phyloP scores from a whole-genome alignment of 2,329 filamentous ascomycete species.

The Trichophyton rubrum region DNA sequence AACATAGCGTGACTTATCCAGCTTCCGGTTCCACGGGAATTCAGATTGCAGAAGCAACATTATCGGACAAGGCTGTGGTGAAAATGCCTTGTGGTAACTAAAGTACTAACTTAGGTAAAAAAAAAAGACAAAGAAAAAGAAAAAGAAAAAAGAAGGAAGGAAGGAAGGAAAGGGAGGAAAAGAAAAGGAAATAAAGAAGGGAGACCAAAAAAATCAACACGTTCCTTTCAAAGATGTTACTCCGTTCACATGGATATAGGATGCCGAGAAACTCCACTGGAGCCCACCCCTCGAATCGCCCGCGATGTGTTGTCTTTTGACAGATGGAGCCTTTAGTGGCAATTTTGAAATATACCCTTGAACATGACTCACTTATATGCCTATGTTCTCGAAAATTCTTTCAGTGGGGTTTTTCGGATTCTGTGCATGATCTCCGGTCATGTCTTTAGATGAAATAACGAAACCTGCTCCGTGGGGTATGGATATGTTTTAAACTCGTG shows the following conservation, averaged over 20 bases:
- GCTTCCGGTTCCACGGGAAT: conserved; percentile 14
- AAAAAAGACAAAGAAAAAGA: background rate
- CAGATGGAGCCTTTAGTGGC: conserved; percentile 10
- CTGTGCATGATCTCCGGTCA: conserved; percentile 29
- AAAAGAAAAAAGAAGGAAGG: background rate
- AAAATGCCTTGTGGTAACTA: conserved; percentile 11
- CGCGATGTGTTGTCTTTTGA: background rate
- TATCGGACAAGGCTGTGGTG: conserved; percentile 11
- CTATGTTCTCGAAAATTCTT: conserved; percentile 27
- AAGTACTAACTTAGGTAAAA: conserved; percentile 9
- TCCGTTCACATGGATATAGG: too few relatives aligned
- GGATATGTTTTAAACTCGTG: conserved; percentile 18
- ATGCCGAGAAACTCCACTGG: background rate
- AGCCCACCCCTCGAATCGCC: background rate
- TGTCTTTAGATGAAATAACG: conserved; percentile 20
- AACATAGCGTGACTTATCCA: conserved; percentile 12
- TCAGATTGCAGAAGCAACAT: conserved; percentile 19
- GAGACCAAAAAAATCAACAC: background rate
- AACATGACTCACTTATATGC: conserved; percentile 12
- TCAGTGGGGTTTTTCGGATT: conserved; percentile 26
- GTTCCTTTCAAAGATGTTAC: background rate
- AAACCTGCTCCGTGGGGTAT: conserved; percentile 29
- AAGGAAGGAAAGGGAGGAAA: background rate
- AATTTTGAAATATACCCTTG: conserved; percentile 17
- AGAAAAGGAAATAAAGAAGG: conserved; percentile 4